A percentile compares a stretch with the other conserved stretches of the same genome.
phyloP scores from a whole-genome alignment of 106 monocot genomes.

The Xerophyta viscosa region DNA sequence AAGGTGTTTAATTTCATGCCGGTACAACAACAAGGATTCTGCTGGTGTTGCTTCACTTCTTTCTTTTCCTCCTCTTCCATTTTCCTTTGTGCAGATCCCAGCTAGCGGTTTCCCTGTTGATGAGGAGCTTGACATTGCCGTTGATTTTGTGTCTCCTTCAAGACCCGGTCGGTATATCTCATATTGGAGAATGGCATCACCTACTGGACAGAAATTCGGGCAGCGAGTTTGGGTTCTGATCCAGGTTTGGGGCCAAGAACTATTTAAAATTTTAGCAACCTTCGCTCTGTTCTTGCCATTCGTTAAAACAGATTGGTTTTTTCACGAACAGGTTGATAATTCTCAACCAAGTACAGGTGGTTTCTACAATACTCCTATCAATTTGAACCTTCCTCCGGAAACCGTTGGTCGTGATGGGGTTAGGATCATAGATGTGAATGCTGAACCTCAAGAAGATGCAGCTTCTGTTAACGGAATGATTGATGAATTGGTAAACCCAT shows the following conservation, averaged over 20 bases:
- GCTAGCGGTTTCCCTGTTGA: conserved; percentile 32
- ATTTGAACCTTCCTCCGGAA: conserved; percentile 42
- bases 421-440: conserved; percentile 21
- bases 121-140: conserved; percentile 65
- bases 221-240: conserved; percentile 85
- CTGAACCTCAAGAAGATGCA: conserved; percentile 11
- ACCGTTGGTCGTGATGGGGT: background rate
- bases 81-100: conserved; percentile 43
- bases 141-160: conserved; percentile 67
- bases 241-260: conserved; percentile 46
- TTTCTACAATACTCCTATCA: conserved; percentile 4
- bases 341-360: conserved; percentile 8
- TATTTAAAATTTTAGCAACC: no score
- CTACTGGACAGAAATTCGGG: conserved; percentile 71
- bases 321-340: conserved; percentile 24
- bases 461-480: background rate
- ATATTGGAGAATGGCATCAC: conserved; percentile 69
- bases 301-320: background rate
- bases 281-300: no score
- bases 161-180: conserved; percentile 60
- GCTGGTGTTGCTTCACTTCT: no score
- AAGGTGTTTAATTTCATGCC: no score
- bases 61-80: background rate
- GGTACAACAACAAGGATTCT: no score
- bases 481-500: conserved; percentile 4